Base-by-base conservation (phyloP, 345 rosid species). In the Noccaea bulbosa region DNA sequence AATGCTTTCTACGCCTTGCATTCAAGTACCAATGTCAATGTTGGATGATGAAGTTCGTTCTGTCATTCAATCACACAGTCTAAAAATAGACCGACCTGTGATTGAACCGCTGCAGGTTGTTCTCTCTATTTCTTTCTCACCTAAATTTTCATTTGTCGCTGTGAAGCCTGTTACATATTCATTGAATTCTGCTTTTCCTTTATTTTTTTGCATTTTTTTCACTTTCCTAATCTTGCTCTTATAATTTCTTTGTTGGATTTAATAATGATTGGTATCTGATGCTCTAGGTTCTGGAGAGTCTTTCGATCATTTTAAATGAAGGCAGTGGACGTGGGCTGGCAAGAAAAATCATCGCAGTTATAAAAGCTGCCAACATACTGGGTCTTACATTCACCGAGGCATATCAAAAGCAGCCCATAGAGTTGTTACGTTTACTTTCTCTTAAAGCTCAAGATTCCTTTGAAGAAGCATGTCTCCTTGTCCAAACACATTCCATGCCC, bases 381-480 rank as follows among this genome's bases (percentile, higher is more conserved):
- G 96, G 96, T 51, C 84, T 94, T 77, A 71, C 85, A 69, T 91
- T 94, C 75, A 84, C 78, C 1, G 99, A 94, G 84, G 98, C 99
- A 50, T 94, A 89, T 79, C 85, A 78, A 50, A 91, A 89, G 83
- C 95, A 88, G 74, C 96, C 98, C 15, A 61, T 86, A 78, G 96
- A 94, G 74, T 72, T 94, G 80, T 87, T 91, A 10, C 95, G 89
- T 74, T 86, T 94, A 71, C 98, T 91, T 72, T 89, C 98, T 65
- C 98, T 91, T 71, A 94, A 94, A 84, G 99, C 98, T 67, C 99
- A 91, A 69, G 99, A 94, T 61, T 91, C 99, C 41, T 87, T 88
- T 83, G 95, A 94, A 59, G 98, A 89, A 82, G 98, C 99, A 58
- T 67, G 77, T 71, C 87, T 87, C 53, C 79, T 91, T 78, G 97